Percentiles rank a stretch among this genome's conserved stretches.
phyloP scores from a whole-genome alignment of 495 filamentous ascomycete genomes.

The Xanthoparmelia taractica region DNA sequence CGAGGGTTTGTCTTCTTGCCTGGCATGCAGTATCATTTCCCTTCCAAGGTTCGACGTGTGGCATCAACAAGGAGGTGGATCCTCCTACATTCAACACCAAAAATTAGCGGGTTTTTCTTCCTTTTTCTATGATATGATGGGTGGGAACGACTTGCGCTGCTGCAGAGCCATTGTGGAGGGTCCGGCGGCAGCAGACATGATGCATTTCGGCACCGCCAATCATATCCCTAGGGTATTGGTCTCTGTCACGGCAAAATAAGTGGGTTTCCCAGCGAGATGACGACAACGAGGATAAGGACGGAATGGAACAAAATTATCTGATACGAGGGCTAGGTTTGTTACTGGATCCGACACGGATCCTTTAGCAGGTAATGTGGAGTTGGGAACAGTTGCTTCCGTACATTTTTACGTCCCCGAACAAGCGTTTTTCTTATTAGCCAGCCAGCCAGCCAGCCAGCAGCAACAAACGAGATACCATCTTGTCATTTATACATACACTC shows the following conservation, averaged over 20 bases:
- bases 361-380: not conserved
- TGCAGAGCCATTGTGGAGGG: not conserved
- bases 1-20: not conserved
- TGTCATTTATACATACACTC: too few relatives aligned
- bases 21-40: not conserved
- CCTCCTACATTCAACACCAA: not conserved
- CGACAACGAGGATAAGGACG: not conserved
- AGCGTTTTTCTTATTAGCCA: too few relatives aligned
- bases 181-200: not conserved
- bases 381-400: not conserved
- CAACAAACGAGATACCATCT: too few relatives aligned
- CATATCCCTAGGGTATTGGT: not conserved
- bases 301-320: not conserved
- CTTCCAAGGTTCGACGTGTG: not conserved
- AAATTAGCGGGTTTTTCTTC: not conserved
- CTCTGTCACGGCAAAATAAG: not conserved
- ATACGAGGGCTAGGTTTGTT: not conserved
- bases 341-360: not conserved
- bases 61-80: not conserved
- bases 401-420: too few relatives aligned
- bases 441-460: too few relatives aligned
- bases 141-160: not conserved
- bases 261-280: not conserved
- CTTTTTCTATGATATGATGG: not conserved
- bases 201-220: slow-evolving; percentile 2